Conservation (phyloP, 345 rosid species). For the rapeseed (Brassica napus) region DNA sequence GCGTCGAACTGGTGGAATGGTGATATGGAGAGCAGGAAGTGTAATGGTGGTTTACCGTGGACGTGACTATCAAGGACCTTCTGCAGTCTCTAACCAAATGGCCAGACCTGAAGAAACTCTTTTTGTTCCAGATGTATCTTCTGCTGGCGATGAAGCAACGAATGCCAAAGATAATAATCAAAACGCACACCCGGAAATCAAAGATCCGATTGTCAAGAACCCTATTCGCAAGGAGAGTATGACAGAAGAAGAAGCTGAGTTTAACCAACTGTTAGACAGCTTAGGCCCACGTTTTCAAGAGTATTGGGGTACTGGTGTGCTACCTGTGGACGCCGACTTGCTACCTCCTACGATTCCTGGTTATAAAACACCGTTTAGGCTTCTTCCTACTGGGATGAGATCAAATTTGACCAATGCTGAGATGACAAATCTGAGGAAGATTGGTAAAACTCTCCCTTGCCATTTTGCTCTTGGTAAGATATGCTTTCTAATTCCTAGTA, state of each 20-base stretch:
- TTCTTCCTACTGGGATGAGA: constrained; percentile 97
- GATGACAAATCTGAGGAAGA: constrained; percentile 88
- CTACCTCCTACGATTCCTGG: constrained; percentile 80
- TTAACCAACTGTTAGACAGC: constrained; percentile 67
- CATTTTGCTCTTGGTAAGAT: constrained; percentile 94
- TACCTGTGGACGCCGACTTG: constrained; percentile 93
- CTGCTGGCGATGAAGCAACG: constrained; percentile 41
- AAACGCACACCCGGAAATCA: constrained; percentile 41
- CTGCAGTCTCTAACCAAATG: constrained; percentile 42
- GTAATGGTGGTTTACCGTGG: constrained; percentile 95
- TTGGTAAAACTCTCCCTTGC: constrained; percentile 87
- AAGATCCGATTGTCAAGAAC: constrained; percentile 43
- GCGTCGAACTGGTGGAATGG: constrained; percentile 97
- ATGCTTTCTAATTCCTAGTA: constrained; percentile 11
- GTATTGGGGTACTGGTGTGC: constrained; percentile 99
- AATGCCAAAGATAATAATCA: constrained; percentile 37
- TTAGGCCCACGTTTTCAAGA: constrained; percentile 92
- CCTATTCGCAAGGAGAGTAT: constrained; percentile 41
- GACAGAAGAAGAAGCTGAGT: constrained; percentile 88
- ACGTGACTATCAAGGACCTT: constrained; percentile 69
- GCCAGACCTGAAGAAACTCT: constrained; percentile 51
- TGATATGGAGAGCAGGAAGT: constrained; percentile 98
- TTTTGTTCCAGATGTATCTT: constrained; percentile 75
- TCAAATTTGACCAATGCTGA: constrained; percentile 88
- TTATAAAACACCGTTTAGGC: constrained; percentile 93